These are phyloP conservation scores for Trichoderma sp. DNA, from an alignment of 2,329 filamentous ascomycete genomes.

Conservation along the genomic window DNA sequence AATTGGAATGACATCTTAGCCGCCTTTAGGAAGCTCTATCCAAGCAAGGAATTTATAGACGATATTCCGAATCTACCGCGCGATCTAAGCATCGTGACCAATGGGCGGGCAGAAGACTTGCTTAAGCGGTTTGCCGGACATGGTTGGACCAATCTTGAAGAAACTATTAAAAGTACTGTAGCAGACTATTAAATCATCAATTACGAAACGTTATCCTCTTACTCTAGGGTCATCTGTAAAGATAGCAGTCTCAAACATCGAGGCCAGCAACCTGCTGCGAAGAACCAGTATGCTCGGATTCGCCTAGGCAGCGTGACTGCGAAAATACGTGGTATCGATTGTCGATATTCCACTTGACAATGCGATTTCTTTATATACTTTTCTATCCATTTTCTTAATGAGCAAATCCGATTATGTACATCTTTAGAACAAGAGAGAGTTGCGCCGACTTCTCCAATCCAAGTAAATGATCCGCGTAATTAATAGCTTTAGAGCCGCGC, in stretches of 20 bases:
- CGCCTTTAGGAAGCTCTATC: background rate
- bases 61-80: background rate
- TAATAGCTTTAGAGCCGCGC: background rate
- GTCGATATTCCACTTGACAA: background rate
- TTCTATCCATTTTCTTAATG: background rate
- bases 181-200: background rate
- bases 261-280: background rate
- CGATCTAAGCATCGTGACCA: conserved; percentile 16
- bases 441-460: background rate
- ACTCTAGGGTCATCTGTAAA: background rate
- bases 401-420: background rate
- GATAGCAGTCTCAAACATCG: background rate
- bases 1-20: background rate
- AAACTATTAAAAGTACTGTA: background rate
- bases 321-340: background rate
- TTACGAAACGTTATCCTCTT: background rate
- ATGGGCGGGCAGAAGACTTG: conserved; percentile 25
- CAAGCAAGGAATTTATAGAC: conserved; percentile 22
- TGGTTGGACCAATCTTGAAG: conserved; percentile 27
- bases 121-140: conserved; percentile 23
- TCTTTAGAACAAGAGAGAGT: background rate
- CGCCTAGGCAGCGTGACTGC: background rate
- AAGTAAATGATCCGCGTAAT: background rate
- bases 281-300: background rate
- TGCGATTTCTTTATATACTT: background rate